Evolutionary conservation across 768 basidiomycete species (phyloP), one percentile per base, ranked within the genome.

Genomic region (Steccherinum ochraceum): DNA sequence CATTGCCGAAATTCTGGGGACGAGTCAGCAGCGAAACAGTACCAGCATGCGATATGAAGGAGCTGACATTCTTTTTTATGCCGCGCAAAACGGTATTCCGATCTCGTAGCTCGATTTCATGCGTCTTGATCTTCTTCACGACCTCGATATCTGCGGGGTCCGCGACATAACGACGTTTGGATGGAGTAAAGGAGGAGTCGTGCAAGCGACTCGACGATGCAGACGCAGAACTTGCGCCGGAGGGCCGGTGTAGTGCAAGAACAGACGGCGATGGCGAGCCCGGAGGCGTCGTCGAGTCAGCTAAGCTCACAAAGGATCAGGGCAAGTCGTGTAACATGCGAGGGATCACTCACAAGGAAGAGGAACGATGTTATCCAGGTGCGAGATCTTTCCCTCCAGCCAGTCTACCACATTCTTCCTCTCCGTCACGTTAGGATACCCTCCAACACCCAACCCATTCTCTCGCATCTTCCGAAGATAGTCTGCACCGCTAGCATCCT

Each of bases 401-500:
- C 88, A 97, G 47, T 94, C 93, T 27, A 90, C 81, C 0, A 95
- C 83, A 42, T 75, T 75, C 70, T 89, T 91, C 54, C 93, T 73
- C 68, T 96, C 93, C 2, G 91, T 90, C 26, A 92, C 81, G 57
- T 87, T 84, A 35, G 97, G 90, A 63, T 92, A 80, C 5, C 86
- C 85, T 35, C 82, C 77, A 2, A 80, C 73, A 39, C 11, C n/a
- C 24, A 93, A 69, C 1, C 89, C 87, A 40, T 76, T 76, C 60
- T 88, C 86, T 49, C 89, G 74, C 2, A 86, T 84, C 59, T 88
- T 84, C 62, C 84, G 86, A 80, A 95, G 83, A 69, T 98, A 98
- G 56, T 94, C 91, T 13, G 86, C 88, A 24, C 83, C 81, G 0
- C 81, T 73, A 0, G 81, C 79, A 63, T 90, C 88, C 43, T 80